Evolutionary conservation across 495 filamentous ascomycete species (phyloP).

Genomic region (Xylaria telfairii): DNA sequence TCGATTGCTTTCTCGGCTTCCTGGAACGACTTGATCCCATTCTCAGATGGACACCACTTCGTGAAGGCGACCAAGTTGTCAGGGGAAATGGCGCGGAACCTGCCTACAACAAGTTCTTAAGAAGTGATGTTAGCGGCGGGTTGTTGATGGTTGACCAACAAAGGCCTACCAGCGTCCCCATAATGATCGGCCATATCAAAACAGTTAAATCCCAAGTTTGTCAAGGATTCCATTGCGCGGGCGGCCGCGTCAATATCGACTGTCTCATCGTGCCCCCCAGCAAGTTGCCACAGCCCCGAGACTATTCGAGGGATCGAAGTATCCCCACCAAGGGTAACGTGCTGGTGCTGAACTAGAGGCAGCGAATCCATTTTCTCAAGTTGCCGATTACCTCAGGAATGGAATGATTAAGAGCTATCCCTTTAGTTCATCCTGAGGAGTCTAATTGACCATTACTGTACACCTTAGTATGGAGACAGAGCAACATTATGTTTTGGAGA

Average conservation of each 20-base stretch:
- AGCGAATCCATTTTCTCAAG: not conserved
- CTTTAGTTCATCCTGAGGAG: not conserved
- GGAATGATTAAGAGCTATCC: not conserved
- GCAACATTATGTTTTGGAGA: not conserved
- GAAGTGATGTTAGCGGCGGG: not conserved
- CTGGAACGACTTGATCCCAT: constrained; percentile 27
- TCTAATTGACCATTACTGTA: not conserved
- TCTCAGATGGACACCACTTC: constrained; percentile 47
- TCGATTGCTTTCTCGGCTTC: constrained; percentile 25
- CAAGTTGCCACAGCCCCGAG: constrained; percentile 50
- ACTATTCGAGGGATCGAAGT: constrained; percentile 44
- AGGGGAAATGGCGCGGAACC: constrained; percentile 34
- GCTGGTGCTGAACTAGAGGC: constrained; percentile 7
- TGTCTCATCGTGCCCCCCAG: constrained; percentile 44
- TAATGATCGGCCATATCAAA: constrained; percentile 53
- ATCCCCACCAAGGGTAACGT: constrained; percentile 24
- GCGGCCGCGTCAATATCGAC: constrained; percentile 35
- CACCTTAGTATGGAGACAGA: not conserved
- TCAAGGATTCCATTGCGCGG: constrained; percentile 37
- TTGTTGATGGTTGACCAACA: not conserved
- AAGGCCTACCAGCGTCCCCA: constrained; percentile 45
- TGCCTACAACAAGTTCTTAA: constrained; percentile 34
- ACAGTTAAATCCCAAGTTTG: constrained; percentile 19
- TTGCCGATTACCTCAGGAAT: not conserved
- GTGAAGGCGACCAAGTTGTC: constrained; percentile 40